Evolutionary conservation across 78 protist species (phyloP).

Genomic region (Guillardia theta): DNA sequence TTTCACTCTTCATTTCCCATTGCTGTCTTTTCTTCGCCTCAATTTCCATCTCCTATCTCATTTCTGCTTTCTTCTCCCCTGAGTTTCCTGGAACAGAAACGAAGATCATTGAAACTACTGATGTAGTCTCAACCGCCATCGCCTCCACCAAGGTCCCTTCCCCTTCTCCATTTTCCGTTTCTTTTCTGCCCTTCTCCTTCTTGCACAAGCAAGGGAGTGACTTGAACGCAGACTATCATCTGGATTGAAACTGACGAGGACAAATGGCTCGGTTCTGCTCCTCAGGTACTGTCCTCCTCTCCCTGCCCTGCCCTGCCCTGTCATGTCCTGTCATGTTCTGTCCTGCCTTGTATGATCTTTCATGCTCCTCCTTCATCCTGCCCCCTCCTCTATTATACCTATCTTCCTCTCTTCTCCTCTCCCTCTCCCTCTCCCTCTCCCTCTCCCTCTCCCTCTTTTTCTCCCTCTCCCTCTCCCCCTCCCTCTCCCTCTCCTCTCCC

Average conservation of each 20-base stretch:
- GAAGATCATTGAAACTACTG: no score
- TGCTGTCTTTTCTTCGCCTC: no score
- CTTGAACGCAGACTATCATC: background rate
- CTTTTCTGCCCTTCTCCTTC: no score
- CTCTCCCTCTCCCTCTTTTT: background rate
- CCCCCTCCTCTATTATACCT: background rate
- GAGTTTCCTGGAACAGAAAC: no score
- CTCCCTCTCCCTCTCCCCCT: background rate
- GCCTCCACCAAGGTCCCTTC: no score
- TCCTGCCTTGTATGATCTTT: background rate
- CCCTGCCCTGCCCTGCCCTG: background rate
- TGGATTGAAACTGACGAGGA: background rate
- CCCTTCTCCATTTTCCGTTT: no score
- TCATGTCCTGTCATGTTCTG: background rate
- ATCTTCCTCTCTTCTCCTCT: background rate
- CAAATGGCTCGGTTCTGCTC: background rate
- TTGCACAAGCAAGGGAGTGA: no score
- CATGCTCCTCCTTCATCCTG: background rate
- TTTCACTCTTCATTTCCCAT: no score
- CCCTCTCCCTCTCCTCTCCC: background rate
- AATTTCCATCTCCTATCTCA: no score
- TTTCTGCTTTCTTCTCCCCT: no score
- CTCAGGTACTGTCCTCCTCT: background rate
- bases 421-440: background rate
- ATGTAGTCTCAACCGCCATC: no score